Evolutionary conservation across 2,329 filamentous ascomycete species (phyloP).

Genomic region (Blastomyces gilchristii): DNA sequence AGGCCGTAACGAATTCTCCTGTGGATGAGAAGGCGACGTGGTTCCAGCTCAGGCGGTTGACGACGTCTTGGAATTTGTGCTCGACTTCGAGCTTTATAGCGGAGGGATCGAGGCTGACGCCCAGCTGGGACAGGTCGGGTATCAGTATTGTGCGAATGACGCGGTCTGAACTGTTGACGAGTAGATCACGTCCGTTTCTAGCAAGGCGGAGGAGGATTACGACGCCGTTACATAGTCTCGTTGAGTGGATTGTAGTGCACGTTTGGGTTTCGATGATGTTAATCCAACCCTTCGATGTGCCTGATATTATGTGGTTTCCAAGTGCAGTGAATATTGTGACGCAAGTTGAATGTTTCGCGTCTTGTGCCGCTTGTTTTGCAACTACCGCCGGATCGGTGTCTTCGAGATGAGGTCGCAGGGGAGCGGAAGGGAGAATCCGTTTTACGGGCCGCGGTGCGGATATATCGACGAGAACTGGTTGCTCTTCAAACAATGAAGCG

Average conservation of each 20-base stretch:
- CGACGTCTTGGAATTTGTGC: conserved; percentile 96
- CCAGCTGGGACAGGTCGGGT: conserved; percentile 56
- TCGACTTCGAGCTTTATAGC: conserved; percentile 84
- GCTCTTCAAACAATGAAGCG: conserved; percentile 85
- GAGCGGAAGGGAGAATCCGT: conserved; percentile 68
- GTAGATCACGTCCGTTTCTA: conserved; percentile 70
- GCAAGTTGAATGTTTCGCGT: conserved; percentile 90
- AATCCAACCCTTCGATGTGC: conserved; percentile 89
- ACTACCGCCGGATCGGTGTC: conserved; percentile 47
- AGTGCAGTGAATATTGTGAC: conserved; percentile 78
- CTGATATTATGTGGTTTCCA: conserved; percentile 81
- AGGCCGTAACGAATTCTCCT: conserved; percentile 91
- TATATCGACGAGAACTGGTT: conserved; percentile 78
- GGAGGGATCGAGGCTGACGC: conserved; percentile 60
- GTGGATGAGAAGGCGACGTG: conserved; percentile 91
- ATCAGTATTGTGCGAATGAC: conserved; percentile 89
- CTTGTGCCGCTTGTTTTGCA: conserved; percentile 81
- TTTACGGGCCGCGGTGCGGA: conserved; percentile 60
- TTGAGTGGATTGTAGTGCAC: conserved; percentile 76
- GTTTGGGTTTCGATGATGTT: conserved; percentile 86
- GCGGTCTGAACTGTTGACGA: conserved; percentile 88
- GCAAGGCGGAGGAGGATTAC: conserved; percentile 82
- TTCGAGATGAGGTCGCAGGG: conserved; percentile 62
- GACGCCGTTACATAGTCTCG: conserved; percentile 74
- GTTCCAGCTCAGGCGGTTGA: conserved; percentile 92